phyloP scores from a whole-genome alignment of 768 basidiomycete species.

The Termitomyces sp. region DNA sequence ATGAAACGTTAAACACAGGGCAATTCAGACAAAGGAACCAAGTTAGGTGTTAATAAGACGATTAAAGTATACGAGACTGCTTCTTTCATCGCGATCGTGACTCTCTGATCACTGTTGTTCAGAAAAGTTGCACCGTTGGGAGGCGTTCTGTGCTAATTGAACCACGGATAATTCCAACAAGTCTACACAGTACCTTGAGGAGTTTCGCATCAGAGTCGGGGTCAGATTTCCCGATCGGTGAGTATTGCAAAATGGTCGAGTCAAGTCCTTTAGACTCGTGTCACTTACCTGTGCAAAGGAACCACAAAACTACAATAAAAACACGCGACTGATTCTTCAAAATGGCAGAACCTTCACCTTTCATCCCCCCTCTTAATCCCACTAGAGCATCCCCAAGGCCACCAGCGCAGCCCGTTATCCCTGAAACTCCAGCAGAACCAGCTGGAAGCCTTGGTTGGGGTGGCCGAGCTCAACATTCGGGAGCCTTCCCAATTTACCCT shows the following conservation, averaged over 20 bases:
- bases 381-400: not conserved
- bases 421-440: not conserved
- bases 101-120: not conserved
- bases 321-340: not conserved
- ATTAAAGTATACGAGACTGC: not conserved
- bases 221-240: not conserved
- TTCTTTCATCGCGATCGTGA: not conserved
- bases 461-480: conserved; percentile 1
- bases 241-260: not conserved
- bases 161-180: not conserved
- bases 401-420: conserved; percentile 3
- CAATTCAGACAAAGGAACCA: not conserved
- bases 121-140: not conserved
- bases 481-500: conserved; percentile 3
- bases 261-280: not conserved
- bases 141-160: not conserved
- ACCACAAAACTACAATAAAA: not conserved
- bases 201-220: not conserved
- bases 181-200: not conserved
- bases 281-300: not conserved
- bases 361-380: conserved; percentile 4
- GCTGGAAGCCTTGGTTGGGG: conserved; percentile 3
- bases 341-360: conserved; percentile 1
- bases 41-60: not conserved
- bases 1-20: not conserved